phyloP scores from a whole-genome alignment of 345 rosid species.

The Syzygium jambos region DNA sequence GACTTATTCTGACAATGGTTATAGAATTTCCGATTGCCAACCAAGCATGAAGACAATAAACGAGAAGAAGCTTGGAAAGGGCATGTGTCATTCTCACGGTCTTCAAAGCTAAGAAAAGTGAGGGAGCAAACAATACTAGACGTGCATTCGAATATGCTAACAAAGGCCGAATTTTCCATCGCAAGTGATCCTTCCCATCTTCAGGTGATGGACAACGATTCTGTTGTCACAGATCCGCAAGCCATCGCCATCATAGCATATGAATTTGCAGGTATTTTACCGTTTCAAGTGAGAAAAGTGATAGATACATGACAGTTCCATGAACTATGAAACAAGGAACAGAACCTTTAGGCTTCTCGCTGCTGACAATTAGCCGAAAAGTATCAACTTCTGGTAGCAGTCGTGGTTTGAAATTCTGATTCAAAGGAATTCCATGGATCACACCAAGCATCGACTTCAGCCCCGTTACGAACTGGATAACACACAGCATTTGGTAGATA shows the following conservation, averaged over 20 bases:
- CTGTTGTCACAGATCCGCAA: no score
- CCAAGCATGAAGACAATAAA: neutral
- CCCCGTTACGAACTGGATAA: neutral
- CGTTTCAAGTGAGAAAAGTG: no score
- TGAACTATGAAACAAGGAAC: neutral
- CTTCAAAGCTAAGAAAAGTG: no score
- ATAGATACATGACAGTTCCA: neutral
- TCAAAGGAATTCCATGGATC: no score
- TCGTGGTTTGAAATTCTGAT: neutral
- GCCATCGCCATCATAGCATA: no score
- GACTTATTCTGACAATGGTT: neutral
- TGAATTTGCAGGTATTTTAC: no score
- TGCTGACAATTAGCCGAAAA: neutral
- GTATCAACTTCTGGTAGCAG: neutral
- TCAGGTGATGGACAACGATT: no score
- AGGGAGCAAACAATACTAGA: no score
- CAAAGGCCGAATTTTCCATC: no score
- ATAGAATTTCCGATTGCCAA: neutral
- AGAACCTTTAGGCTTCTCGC: neutral
- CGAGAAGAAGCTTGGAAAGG: neutral
- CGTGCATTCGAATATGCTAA: no score
- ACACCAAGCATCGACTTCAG: no score
- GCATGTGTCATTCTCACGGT: conserved; percentile 10
- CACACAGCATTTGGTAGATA: neutral
- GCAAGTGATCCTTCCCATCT: no score